These are phyloP conservation scores for Guadua angustifolia DNA, from an alignment of 176 grass and related monocot genomes.

Conservation along the genomic window DNA sequence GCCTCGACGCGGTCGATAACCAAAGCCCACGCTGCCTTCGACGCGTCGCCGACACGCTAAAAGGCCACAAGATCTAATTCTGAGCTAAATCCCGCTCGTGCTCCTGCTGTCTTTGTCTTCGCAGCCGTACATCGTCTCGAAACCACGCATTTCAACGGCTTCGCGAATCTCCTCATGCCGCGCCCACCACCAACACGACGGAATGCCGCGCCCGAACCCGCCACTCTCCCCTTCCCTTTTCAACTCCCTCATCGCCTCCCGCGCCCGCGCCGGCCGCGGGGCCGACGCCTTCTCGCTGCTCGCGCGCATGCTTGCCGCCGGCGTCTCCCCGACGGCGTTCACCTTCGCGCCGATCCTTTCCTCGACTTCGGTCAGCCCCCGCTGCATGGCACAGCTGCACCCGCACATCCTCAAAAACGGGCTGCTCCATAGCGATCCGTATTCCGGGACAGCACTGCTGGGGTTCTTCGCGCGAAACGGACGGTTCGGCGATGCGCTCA, in stretches of 20 bases:
- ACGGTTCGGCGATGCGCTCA: slow-evolving; percentile 45
- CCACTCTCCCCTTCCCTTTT: slow-evolving; percentile 42
- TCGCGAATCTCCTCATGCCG: slow-evolving; percentile 23
- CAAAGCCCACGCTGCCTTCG: not conserved
- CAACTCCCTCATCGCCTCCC: slow-evolving; percentile 66
- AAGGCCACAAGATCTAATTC: too few relatives aligned
- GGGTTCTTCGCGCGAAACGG: slow-evolving; percentile 48
- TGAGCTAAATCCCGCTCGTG: not conserved
- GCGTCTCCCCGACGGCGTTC: slow-evolving; percentile 62
- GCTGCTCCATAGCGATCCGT: slow-evolving; percentile 55
- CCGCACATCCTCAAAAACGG: slow-evolving; percentile 67
- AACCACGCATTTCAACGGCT: not conserved
- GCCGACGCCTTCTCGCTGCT: slow-evolving; percentile 58
- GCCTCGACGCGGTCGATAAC: too few relatives aligned
- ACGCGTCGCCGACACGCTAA: too few relatives aligned
- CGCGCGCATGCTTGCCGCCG: slow-evolving; percentile 54
- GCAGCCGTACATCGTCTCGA: not conserved
- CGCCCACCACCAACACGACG: slow-evolving; percentile 39
- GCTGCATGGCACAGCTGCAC: slow-evolving; percentile 57
- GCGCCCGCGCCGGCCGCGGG: slow-evolving; percentile 41
- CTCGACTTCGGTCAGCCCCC: slow-evolving; percentile 24
- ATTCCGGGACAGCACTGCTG: slow-evolving; percentile 61
- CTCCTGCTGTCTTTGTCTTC: not conserved
- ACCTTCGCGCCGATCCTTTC: slow-evolving; percentile 74
- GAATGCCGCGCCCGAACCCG: slow-evolving; percentile 48